phyloP scores from a whole-genome alignment of 106 monocot genomes.

The Posidonia australis region DNA sequence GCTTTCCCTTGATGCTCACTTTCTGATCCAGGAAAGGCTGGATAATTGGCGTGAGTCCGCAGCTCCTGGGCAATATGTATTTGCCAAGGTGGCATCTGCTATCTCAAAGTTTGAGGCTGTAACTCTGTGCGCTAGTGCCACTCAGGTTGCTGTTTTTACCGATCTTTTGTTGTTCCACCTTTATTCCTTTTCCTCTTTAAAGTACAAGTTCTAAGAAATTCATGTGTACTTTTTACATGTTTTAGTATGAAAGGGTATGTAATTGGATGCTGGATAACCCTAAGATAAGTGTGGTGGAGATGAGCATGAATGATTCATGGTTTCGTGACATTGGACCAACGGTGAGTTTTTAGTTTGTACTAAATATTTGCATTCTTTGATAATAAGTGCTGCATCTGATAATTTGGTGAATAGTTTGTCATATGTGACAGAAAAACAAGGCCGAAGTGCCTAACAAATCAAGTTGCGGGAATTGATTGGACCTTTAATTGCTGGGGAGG shows the following conservation, averaged over 20 bases:
- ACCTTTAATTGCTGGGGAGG: slow-evolving; percentile 97
- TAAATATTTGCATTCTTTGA: neutral
- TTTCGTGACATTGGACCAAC: slow-evolving; percentile 95
- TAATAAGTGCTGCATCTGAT: neutral
- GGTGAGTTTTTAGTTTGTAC: slow-evolving; percentile 25
- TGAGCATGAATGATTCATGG: slow-evolving; percentile 99
- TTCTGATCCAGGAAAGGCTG: slow-evolving; percentile 48
- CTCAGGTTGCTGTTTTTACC: slow-evolving; percentile 32
- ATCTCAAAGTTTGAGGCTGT: slow-evolving; percentile 84
- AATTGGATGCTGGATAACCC: slow-evolving; percentile 16
- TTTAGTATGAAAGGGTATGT: slow-evolving; percentile 58
- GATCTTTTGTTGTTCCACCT: neutral
- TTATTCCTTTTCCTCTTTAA: neutral
- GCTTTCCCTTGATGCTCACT: neutral
- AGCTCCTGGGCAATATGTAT: slow-evolving; percentile 38
- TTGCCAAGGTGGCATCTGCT: slow-evolving; percentile 47
- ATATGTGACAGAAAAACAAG: slow-evolving; percentile 25
- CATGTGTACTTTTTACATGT: neutral
- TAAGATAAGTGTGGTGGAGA: slow-evolving; percentile 77
- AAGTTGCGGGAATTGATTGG: slow-evolving; percentile 90
- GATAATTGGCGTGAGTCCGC: slow-evolving; percentile 84
- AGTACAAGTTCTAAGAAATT: neutral
- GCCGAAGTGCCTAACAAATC: slow-evolving; percentile 12
- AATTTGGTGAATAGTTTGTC: slow-evolving; percentile 56
- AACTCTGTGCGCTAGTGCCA: slow-evolving; percentile 46